Conservation (phyloP, 2,329 filamentous ascomycete genomes). For the Gnomoniopsis smithogilvyi region DNA sequence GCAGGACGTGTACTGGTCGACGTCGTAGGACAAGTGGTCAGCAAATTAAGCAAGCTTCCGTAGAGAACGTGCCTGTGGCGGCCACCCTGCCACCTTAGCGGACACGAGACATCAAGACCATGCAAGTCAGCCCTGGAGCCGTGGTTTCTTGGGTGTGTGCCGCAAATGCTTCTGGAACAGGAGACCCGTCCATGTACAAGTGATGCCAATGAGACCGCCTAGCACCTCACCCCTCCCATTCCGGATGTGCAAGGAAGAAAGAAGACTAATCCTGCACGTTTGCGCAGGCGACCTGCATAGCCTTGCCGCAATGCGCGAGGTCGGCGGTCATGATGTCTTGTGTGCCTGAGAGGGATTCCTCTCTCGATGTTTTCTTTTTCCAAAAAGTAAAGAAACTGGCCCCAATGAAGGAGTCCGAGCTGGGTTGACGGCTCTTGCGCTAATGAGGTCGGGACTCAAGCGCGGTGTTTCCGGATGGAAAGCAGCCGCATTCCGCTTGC, state of each 20-base stretch:
- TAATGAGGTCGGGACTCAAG: too few species aligned
- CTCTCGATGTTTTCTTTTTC: too few species aligned
- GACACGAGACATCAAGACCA: slow-evolving; percentile 11
- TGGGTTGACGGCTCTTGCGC: too few species aligned
- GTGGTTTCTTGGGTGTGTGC: background rate
- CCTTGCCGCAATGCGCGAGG: background rate
- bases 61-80: background rate
- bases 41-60: background rate
- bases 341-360: too few species aligned
- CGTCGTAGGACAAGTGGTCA: background rate
- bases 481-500: too few species aligned
- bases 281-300: background rate
- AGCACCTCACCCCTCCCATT: background rate
- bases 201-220: too few species aligned
- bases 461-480: background rate
- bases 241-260: background rate
- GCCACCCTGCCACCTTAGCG: background rate
- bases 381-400: too few species aligned
- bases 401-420: too few species aligned
- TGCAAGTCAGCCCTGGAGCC: slow-evolving; percentile 9
- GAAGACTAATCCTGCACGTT: too few species aligned
- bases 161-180: background rate
- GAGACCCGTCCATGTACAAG: background rate
- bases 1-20: background rate
- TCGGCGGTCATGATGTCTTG: too few species aligned